Percentiles rank a stretch among this genome's conserved stretches.
Evolutionary conservation across 495 filamentous ascomycete genomes (phyloP).

Genomic region (Cercophora sp.): DNA sequence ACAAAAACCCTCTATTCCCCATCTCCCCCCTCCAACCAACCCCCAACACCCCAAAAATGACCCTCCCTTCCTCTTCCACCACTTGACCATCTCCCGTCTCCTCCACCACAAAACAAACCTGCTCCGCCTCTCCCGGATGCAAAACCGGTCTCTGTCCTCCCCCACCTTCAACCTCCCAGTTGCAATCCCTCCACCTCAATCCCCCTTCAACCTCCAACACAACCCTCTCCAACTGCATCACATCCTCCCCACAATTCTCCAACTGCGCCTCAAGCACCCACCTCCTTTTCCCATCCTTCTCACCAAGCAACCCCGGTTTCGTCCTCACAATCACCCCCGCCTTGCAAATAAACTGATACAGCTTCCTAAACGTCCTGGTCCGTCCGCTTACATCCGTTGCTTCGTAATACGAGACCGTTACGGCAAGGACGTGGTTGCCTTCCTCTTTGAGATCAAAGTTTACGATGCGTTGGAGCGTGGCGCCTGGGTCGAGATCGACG

Average conservation of each 20-base stretch:
- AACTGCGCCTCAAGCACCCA: conserved; percentile 86
- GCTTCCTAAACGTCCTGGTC: conserved; percentile 83
- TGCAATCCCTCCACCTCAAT: conserved; percentile 44
- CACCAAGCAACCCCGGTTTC: conserved; percentile 63
- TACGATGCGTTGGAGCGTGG: conserved; percentile 78
- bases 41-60: conserved; percentile 73
- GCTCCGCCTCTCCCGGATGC: conserved; percentile 80
- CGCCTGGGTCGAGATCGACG: conserved; percentile 57
- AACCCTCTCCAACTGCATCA: conserved; percentile 57
- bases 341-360: conserved; percentile 95
- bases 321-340: conserved; percentile 85
- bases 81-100: conserved; percentile 44
- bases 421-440: conserved; percentile 87
- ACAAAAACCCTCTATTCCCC: conserved; percentile 84
- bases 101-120: conserved; percentile 86
- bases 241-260: conserved; percentile 80
- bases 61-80: conserved; percentile 52
- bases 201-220: conserved; percentile 47
- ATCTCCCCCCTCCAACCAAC: conserved; percentile 86
- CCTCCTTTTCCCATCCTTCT: conserved; percentile 21
- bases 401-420: conserved; percentile 86
- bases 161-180: conserved; percentile 46
- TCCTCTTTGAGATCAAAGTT: conserved; percentile 88
- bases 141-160: conserved; percentile 58
- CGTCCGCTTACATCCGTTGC: conserved; percentile 62